Conservation (phyloP, 352 stramenopile genomes). For the Aphanomyces euteiches region DNA sequence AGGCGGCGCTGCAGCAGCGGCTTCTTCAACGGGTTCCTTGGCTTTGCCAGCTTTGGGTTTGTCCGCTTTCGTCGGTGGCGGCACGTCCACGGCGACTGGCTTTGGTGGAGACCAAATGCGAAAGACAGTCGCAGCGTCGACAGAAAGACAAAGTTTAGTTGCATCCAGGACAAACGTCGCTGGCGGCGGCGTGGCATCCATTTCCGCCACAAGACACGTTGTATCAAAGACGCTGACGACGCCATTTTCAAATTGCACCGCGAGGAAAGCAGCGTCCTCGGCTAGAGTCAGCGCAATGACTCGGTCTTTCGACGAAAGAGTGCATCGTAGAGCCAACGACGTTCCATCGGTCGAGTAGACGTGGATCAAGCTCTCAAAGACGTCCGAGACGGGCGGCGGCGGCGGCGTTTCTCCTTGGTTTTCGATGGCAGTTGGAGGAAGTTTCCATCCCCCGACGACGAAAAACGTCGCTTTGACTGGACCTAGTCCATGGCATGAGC, state of each 20-base stretch:
- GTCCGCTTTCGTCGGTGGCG: background rate
- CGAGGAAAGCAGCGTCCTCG: conserved; percentile 3
- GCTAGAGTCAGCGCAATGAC: background rate
- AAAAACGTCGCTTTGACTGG: background rate
- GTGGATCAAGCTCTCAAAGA: conserved; percentile 14
- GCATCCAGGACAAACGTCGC: background rate
- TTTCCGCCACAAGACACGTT: background rate
- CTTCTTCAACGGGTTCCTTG: conserved; percentile 9
- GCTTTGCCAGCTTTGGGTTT: conserved; percentile 19
- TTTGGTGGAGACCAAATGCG: background rate
- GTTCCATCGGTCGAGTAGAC: background rate
- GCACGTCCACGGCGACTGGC: background rate
- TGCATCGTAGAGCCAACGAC: background rate
- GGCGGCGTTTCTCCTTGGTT: background rate
- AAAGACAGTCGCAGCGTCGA: background rate
- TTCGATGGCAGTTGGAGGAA: background rate
- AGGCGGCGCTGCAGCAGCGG: background rate
- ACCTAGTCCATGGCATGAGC: background rate
- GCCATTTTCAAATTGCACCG: conserved; percentile 1
- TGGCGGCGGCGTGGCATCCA: background rate
- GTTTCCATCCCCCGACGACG: background rate
- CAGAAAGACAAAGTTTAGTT: background rate
- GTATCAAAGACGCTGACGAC: background rate
- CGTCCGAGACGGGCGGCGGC: conserved; percentile 1
- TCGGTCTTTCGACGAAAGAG: background rate